Conservation (phyloP, 768 basidiomycete genomes). For the Rhodotorula taiwanensis region DNA sequence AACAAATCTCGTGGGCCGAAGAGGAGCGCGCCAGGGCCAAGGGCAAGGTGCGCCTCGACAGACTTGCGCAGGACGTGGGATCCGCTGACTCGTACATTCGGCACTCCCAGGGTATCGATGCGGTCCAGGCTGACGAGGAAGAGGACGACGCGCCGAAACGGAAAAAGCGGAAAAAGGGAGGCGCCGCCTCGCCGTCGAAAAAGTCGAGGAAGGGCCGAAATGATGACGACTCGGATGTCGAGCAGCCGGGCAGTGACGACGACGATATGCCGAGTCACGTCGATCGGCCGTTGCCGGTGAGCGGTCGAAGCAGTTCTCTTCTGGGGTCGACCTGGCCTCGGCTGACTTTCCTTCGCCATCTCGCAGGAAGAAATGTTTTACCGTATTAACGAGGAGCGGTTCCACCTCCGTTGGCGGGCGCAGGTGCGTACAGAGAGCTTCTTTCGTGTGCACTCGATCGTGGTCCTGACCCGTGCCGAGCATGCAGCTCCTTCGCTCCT, state of each 20-base stretch:
- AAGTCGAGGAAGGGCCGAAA: conserved; percentile 10
- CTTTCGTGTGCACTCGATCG: too few relatives aligned
- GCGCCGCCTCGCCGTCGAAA: background rate
- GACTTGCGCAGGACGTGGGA: conserved; percentile 49
- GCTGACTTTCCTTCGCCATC: background rate
- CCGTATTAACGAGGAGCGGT: conserved; percentile 80
- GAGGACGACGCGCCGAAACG: conserved; percentile 7
- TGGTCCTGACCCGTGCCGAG: background rate
- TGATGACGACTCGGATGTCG: conserved; percentile 39
- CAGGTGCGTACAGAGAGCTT: conserved; percentile 12
- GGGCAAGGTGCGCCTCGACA: conserved; percentile 51
- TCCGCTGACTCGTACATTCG: background rate
- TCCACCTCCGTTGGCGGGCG: conserved; percentile 68
- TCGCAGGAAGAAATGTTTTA: conserved; percentile 60
- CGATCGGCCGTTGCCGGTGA: conserved; percentile 52
- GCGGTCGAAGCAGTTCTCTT: background rate
- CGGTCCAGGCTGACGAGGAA: background rate
- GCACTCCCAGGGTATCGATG: too few relatives aligned
- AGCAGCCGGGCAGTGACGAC: conserved; percentile 50
- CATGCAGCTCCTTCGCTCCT: conserved; percentile 64
- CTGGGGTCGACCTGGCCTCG: too few relatives aligned
- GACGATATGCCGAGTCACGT: conserved; percentile 40
- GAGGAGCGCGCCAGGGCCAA: conserved; percentile 61
- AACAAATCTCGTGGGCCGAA: conserved; percentile 49
- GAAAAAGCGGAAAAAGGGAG: conserved; percentile 49